phyloP scores from a whole-genome alignment of 2,329 filamentous ascomycete species.

The Colletotrichum acutatum region DNA sequence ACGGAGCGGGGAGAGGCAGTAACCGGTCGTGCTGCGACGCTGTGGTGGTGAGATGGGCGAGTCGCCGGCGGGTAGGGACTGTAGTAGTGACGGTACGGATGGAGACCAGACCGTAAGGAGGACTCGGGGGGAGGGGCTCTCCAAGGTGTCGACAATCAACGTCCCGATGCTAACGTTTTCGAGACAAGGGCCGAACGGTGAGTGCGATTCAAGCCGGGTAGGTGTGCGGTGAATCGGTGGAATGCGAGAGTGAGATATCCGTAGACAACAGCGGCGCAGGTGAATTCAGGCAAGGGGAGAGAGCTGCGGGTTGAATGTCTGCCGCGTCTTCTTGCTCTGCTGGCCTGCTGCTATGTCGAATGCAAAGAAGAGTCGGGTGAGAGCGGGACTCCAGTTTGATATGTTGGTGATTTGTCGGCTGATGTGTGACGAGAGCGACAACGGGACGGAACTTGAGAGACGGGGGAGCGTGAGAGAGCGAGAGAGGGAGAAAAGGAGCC shows the following conservation, averaged over 20 bases:
- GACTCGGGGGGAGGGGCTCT: neutral
- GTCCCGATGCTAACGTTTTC: neutral
- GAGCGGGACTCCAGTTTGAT: constrained; percentile 14
- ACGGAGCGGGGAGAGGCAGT: constrained; percentile 4
- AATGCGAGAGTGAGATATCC: neutral
- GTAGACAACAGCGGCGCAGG: neutral
- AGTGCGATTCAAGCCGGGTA: neutral
- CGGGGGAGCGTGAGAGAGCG: too few relatives aligned
- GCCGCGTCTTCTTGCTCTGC: neutral
- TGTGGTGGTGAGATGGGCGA: neutral
- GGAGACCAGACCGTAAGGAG: neutral
- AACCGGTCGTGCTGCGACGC: neutral
- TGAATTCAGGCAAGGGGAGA: neutral
- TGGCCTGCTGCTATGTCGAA: neutral
- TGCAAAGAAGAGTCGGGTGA: constrained; percentile 21
- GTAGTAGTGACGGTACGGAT: too few relatives aligned
- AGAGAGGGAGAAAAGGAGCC: neutral
- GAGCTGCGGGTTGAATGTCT: neutral
- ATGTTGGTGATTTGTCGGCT: constrained; percentile 18
- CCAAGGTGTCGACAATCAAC: neutral
- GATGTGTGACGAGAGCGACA: constrained; percentile 15
- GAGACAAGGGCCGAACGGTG: constrained; percentile 1
- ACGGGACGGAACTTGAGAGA: neutral
- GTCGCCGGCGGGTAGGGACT: neutral
- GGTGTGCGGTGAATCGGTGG: neutral